phyloP scores from a whole-genome alignment of 1,284 basidiomycete species.

The Cryptococcus floricola region DNA sequence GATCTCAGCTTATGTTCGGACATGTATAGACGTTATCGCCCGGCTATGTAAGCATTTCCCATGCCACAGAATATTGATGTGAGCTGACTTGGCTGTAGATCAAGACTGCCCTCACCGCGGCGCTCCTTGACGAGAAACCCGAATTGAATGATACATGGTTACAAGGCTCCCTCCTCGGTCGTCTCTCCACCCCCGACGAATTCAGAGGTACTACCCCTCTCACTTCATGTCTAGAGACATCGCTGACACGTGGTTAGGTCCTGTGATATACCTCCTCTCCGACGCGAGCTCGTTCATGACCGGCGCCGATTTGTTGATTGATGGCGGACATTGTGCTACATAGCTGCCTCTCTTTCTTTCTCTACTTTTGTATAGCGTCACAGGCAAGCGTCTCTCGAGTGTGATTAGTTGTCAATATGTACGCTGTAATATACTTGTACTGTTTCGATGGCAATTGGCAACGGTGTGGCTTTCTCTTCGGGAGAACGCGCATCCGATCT shows the following conservation, averaged over 20 bases:
- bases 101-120: constrained; percentile 54
- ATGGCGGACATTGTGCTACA: constrained; percentile 44
- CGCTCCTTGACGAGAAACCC: constrained; percentile 28
- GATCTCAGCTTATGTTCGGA: background rate
- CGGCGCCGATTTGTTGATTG: constrained; percentile 40
- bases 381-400: no score
- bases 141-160: constrained; percentile 34
- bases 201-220: constrained; percentile 23
- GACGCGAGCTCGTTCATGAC: constrained; percentile 42
- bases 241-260: constrained; percentile 15
- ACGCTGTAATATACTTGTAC: no score
- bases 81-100: constrained; percentile 54
- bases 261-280: constrained; percentile 49
- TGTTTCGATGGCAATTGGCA: no score
- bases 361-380: no score
- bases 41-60: constrained; percentile 21
- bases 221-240: background rate
- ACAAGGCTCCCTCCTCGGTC: constrained; percentile 22
- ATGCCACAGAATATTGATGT: constrained; percentile 24
- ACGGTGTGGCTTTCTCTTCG: no score
- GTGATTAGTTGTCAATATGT: no score
- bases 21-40: constrained; percentile 27
- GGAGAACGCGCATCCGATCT: no score
- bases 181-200: constrained; percentile 33
- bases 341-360: constrained; percentile 1